Conservation (phyloP, 169 alveolate genomes). For the Eimeria acervulina region DNA sequence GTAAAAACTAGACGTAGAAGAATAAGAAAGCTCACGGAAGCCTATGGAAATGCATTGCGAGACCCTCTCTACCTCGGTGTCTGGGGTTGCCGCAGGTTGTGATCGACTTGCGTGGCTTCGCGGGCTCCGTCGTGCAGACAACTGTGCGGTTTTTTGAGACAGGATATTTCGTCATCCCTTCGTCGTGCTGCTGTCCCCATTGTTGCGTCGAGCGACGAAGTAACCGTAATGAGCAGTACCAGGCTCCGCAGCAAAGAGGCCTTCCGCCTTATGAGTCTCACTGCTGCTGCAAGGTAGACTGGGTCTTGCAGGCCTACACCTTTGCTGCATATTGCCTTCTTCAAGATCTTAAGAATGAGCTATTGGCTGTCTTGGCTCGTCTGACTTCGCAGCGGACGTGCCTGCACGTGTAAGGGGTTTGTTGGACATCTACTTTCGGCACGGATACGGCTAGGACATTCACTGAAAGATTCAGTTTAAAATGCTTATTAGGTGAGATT, state of each 20-base stretch:
- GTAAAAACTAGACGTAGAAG: background rate
- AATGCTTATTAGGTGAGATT: background rate
- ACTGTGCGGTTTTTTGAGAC: slow-evolving; percentile 52
- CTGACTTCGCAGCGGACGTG: slow-evolving; percentile 71
- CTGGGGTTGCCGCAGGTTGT: slow-evolving; percentile 25
- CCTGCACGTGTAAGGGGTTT: slow-evolving; percentile 41
- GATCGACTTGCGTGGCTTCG: slow-evolving; percentile 67
- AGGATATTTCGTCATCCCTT: slow-evolving; percentile 53
- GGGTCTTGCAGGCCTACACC: slow-evolving; percentile 76
- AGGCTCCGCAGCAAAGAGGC: slow-evolving; percentile 20
- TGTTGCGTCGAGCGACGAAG: slow-evolving; percentile 44
- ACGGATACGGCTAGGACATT: background rate
- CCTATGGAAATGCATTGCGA: background rate
- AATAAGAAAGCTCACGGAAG: background rate
- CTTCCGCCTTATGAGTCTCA: slow-evolving; percentile 57
- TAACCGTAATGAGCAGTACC: background rate
- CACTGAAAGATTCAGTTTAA: no score
- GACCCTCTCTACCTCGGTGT: background rate
- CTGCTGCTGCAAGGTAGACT: slow-evolving; percentile 69
- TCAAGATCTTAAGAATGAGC: slow-evolving; percentile 47
- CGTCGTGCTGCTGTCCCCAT: slow-evolving; percentile 55
- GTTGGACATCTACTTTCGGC: background rate
- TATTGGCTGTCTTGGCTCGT: slow-evolving; percentile 57
- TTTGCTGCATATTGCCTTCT: slow-evolving; percentile 64
- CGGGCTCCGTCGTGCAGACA: slow-evolving; percentile 74